Evolutionary conservation across 192 early-diverging fungal genomes (phyloP), one percentile per base, ranked within the genome.

Genomic region (Coemansia sp.): DNA sequence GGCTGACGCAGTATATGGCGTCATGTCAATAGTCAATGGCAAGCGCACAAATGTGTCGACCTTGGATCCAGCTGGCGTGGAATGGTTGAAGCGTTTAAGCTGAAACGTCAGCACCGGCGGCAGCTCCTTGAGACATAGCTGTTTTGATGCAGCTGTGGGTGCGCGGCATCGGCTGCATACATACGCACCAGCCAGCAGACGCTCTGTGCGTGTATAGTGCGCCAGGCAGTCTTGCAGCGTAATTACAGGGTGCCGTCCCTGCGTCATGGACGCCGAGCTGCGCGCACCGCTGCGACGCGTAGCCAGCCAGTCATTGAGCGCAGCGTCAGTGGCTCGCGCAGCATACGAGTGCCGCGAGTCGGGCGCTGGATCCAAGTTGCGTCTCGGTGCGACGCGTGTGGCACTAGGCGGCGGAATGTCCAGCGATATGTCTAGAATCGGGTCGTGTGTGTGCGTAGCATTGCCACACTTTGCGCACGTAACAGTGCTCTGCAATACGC

Each of bases 31-130:
- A 24, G 91, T 83, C 23, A 84, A 76, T 14, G 96, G 95, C 27
- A 98, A 84, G 22, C 85, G 79, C 27, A 98, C 92, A 70, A 87
- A 88, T 1, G 94, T 86, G 55, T 98, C 95, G 55, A 96, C 87
- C 70, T 98, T 98, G 55, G 87, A 81, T 6, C 62, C 23, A 6
- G 65, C 10, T 11, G 48, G 22, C 4, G 41, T 27, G 14, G 79
- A 77, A 72, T 94, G 92, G 66, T 93, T 93, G 62, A 97, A 98
- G 5, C 96, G 87, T 88, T 98, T 98, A 10, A 98, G 79, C 69
- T 98, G 95, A 51, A 98, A 90, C 35, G 91, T 86, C 55, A 98
- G 79, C 3, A 97, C 91, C 1, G 93, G 92, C 6, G 96, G 94
- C 37, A 96, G 75, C 55, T 84, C 75, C 55, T 94, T 93, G 15